Percentiles rank a stretch among this genome's conserved stretches.
Evolutionary conservation across 495 filamentous ascomycete species (phyloP).

Genomic region (Hypomontagnella submonticulosa): DNA sequence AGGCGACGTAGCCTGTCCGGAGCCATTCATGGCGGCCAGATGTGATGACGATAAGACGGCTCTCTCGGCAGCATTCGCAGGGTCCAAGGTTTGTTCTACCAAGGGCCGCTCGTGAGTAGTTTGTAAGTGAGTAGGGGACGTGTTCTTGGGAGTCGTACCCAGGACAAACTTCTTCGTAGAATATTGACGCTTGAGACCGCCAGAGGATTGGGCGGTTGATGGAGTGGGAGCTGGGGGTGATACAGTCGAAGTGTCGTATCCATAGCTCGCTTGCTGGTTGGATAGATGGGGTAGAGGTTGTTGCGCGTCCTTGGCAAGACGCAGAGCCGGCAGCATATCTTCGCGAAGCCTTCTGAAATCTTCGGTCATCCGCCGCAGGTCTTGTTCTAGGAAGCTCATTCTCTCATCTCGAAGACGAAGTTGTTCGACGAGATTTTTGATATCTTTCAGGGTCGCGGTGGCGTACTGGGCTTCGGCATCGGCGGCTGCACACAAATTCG

Average conservation of each 20-base stretch:
- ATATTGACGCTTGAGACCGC: constrained; percentile 78
- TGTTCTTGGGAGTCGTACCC: constrained; percentile 77
- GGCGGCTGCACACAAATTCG: constrained; percentile 68
- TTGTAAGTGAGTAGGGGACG: constrained; percentile 79
- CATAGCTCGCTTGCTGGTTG: constrained; percentile 54
- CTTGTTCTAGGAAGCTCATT: constrained; percentile 80
- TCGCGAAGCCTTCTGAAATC: constrained; percentile 87
- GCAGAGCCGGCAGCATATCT: constrained; percentile 88
- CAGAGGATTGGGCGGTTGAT: constrained; percentile 57
- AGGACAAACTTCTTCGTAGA: constrained; percentile 92
- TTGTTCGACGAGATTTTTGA: constrained; percentile 86
- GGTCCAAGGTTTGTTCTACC: constrained; percentile 66
- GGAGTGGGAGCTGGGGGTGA: constrained; percentile 65
- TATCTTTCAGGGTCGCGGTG: constrained; percentile 88
- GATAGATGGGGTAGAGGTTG: constrained; percentile 78
- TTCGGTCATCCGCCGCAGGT: constrained; percentile 81
- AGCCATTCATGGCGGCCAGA: constrained; percentile 78
- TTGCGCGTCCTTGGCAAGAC: constrained; percentile 88
- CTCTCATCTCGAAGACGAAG: constrained; percentile 88
- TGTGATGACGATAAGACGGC: constrained; percentile 80
- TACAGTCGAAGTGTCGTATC: constrained; percentile 57
- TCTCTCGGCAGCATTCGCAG: constrained; percentile 62
- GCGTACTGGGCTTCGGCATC: constrained; percentile 86
- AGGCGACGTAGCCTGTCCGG: constrained; percentile 62
- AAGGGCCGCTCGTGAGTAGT: constrained; percentile 64